phyloP scores from a whole-genome alignment of 306 rosid species.

The Acacia confusa region DNA sequence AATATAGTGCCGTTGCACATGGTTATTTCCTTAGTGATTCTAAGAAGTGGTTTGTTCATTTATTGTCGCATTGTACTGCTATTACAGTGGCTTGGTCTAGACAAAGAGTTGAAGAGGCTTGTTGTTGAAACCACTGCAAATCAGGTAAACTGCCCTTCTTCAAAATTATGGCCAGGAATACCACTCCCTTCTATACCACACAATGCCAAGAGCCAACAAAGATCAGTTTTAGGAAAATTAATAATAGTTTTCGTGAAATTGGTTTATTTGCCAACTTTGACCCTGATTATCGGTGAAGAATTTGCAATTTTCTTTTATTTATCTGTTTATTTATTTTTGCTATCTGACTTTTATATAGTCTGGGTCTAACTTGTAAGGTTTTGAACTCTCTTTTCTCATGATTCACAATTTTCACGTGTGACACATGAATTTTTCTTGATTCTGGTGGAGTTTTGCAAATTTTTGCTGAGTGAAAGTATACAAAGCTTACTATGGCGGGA shows the following conservation, averaged over 20 bases:
- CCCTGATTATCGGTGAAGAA: neutral
- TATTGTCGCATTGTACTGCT: slow-evolving; percentile 28
- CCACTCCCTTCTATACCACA: neutral
- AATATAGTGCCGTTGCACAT: slow-evolving; percentile 18
- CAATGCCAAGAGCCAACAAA: slow-evolving; percentile 9
- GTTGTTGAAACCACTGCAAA: slow-evolving; percentile 86
- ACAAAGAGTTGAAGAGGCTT: slow-evolving; percentile 84
- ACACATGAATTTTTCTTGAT: neutral
- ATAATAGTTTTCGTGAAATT: neutral
- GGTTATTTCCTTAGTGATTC: slow-evolving; percentile 1
- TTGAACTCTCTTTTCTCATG: neutral
- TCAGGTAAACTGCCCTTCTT: neutral
- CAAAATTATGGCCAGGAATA: neutral
- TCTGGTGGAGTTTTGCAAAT: slow-evolving; percentile 20
- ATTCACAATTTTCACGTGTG: neutral
- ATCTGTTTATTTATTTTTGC: neutral
- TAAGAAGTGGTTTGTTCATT: slow-evolving; percentile 15
- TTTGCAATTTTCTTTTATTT: neutral
- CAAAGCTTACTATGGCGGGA: slow-evolving; percentile 7
- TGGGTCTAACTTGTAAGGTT: slow-evolving; percentile 15
- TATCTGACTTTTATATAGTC: neutral
- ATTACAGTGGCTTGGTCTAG: slow-evolving; percentile 93
- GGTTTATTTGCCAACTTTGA: slow-evolving; percentile 14
- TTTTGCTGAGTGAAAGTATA: slow-evolving; percentile 8
- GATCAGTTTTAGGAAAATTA: slow-evolving; percentile 2